Evolutionary conservation across 495 filamentous ascomycete species (phyloP).

Genomic region (Chlorociboria aeruginascens): DNA sequence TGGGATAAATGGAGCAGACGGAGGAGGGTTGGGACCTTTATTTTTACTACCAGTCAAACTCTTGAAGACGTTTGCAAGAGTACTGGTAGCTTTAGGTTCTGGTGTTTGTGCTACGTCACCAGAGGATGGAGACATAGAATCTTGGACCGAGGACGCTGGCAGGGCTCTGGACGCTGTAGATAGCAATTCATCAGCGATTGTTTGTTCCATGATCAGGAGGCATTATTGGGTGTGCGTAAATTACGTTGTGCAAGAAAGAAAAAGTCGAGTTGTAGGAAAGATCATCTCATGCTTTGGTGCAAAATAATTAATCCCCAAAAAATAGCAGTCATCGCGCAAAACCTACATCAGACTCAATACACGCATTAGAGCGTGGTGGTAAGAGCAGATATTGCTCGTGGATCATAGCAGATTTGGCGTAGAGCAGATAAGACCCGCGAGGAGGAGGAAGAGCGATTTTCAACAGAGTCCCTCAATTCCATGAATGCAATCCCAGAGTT

Average conservation of each 20-base stretch:
- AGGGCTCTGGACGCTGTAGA: neutral
- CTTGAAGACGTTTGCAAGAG: constrained; percentile 44
- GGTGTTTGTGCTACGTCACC: constrained; percentile 39
- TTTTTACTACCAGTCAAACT: constrained; percentile 35
- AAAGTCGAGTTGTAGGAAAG: no score
- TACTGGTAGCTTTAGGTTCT: constrained; percentile 34
- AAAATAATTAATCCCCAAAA: neutral
- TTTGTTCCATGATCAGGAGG: neutral
- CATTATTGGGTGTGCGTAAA: neutral
- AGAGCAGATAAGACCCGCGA: neutral
- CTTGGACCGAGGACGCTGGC: constrained; percentile 3
- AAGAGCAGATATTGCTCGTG: constrained; percentile 1
- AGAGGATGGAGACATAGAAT: constrained; percentile 41
- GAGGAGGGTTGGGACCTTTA: constrained; percentile 21
- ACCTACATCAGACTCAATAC: constrained; percentile 2
- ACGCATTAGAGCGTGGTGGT: constrained; percentile 3
- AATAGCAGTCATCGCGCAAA: neutral
- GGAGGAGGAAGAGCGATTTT: neutral
- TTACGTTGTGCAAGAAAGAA: no score
- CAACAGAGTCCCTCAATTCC: constrained; percentile 1
- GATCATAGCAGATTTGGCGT: constrained; percentile 6
- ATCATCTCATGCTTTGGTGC: neutral
- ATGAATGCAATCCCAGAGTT: neutral
- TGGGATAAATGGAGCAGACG: constrained; percentile 21
- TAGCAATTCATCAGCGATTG: neutral